Conservation (phyloP, 192 early-diverging fungal species). For the Obelidium mucronatum region DNA sequence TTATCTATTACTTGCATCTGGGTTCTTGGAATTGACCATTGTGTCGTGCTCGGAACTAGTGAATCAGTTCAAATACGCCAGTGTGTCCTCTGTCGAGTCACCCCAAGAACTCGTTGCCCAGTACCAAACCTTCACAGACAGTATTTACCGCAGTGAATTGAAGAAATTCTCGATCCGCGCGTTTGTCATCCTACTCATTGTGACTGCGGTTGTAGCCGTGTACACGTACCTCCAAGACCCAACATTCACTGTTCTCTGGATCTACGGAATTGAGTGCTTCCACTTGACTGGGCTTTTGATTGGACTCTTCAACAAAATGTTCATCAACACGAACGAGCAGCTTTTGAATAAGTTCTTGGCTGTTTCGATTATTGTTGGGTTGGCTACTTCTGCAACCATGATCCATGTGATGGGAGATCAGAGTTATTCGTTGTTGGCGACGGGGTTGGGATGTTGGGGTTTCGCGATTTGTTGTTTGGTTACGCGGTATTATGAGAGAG, state of each 20-base stretch:
- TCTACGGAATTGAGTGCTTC: constrained; percentile 10
- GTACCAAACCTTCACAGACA: not conserved
- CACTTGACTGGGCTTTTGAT: constrained; percentile 25
- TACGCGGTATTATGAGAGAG: too few relatives aligned
- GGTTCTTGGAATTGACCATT: constrained; percentile 50
- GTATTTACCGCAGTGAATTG: not conserved
- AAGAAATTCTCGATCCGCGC: not conserved
- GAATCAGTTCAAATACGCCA: not conserved
- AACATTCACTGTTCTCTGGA: not conserved
- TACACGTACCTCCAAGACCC: not conserved
- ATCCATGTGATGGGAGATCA: constrained; percentile 33
- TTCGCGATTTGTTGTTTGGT: too few relatives aligned
- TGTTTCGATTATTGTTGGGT: constrained; percentile 22
- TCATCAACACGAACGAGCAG: constrained; percentile 42
- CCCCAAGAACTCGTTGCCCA: not conserved
- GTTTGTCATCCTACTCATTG: not conserved
- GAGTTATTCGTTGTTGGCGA: constrained; percentile 17
- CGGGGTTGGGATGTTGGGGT: too few relatives aligned
- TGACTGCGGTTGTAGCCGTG: not conserved
- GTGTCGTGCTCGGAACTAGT: not conserved
- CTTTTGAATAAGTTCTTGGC: constrained; percentile 33
- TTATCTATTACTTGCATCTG: constrained; percentile 50
- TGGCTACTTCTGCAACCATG: constrained; percentile 24
- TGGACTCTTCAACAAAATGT: constrained; percentile 54
- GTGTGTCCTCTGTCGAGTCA: not conserved